A percentile compares a stretch with the other conserved stretches of the same genome.
Evolutionary conservation across 768 basidiomycete species (phyloP).

Genomic region (Postia placenta): DNA sequence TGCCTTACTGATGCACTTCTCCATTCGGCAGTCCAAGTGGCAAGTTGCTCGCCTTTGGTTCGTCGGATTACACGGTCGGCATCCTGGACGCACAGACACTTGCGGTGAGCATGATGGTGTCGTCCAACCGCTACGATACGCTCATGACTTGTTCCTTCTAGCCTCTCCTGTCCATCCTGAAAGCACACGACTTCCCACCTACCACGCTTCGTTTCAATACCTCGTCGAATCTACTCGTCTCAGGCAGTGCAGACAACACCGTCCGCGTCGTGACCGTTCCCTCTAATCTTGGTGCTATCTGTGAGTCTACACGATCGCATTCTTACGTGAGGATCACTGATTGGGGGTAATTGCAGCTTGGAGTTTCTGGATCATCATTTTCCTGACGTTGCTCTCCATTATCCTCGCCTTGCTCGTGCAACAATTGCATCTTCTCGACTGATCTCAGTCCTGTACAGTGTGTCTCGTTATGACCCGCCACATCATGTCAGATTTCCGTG

Average conservation of each 20-base stretch:
- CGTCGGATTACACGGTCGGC: slow-evolving; percentile 80
- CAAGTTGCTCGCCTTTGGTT: slow-evolving; percentile 76
- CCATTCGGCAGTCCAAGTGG: slow-evolving; percentile 70
- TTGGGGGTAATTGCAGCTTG: slow-evolving; percentile 16
- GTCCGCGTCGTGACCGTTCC: slow-evolving; percentile 78
- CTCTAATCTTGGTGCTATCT: slow-evolving; percentile 38
- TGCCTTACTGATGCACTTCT: too few species aligned
- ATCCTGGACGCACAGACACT: slow-evolving; percentile 76
- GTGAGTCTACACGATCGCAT: slow-evolving; percentile 35
- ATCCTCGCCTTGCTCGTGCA: slow-evolving; percentile 26
- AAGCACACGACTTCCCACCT: slow-evolving; percentile 92
- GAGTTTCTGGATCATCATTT: slow-evolving; percentile 23
- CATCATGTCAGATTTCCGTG: too few species aligned
- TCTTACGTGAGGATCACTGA: not conserved
- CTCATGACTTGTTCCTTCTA: slow-evolving; percentile 25
- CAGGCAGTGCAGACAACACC: slow-evolving; percentile 88
- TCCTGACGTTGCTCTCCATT: slow-evolving; percentile 22
- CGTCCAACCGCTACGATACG: not conserved
- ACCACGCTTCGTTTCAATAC: slow-evolving; percentile 90
- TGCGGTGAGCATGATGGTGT: slow-evolving; percentile 43
- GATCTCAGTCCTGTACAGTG: too few species aligned
- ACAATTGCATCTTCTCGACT: slow-evolving; percentile 16
- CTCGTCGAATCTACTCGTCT: slow-evolving; percentile 70
- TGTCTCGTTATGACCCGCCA: too few species aligned
- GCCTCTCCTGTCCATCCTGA: slow-evolving; percentile 84